Conservation (phyloP, 2,329 filamentous ascomycete species). For the Paecilomyces sp. region DNA sequence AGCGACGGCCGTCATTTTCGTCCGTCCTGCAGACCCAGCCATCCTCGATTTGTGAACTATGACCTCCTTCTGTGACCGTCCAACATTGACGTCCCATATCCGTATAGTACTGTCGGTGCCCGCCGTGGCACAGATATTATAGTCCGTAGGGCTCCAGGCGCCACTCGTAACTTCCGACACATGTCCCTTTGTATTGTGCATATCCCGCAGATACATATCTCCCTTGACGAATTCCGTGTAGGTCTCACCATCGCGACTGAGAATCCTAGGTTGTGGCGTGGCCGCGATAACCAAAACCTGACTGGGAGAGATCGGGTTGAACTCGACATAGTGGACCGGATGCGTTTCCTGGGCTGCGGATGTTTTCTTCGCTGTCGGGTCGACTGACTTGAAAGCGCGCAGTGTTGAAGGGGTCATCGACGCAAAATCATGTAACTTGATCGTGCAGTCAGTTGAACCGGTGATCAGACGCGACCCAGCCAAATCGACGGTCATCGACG, state of each 20-base stretch:
- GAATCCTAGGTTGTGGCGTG: constrained; percentile 80
- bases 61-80: constrained; percentile 82
- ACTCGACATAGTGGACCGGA: constrained; percentile 76
- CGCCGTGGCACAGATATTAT: constrained; percentile 78
- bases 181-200: constrained; percentile 97
- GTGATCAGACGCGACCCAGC: constrained; percentile 78
- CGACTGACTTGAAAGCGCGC: constrained; percentile 85
- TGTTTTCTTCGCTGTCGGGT: constrained; percentile 72
- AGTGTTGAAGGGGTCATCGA: constrained; percentile 94
- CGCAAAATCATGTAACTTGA: constrained; percentile 92
- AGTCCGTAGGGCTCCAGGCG: constrained; percentile 83
- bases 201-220: constrained; percentile 95
- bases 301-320: constrained; percentile 73
- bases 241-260: constrained; percentile 81
- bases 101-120: constrained; percentile 91
- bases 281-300: constrained; percentile 82
- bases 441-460: constrained; percentile 81
- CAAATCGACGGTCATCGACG: constrained; percentile 74
- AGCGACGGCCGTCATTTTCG: constrained; percentile 84
- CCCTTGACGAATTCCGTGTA: constrained; percentile 89
- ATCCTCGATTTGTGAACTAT: constrained; percentile 92
- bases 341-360: constrained; percentile 72
- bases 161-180: constrained; percentile 85
- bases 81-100: constrained; percentile 95
- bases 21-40: constrained; percentile 81